Conservation (phyloP, 2,329 filamentous ascomycete genomes). For the Onygenales sp. region DNA sequence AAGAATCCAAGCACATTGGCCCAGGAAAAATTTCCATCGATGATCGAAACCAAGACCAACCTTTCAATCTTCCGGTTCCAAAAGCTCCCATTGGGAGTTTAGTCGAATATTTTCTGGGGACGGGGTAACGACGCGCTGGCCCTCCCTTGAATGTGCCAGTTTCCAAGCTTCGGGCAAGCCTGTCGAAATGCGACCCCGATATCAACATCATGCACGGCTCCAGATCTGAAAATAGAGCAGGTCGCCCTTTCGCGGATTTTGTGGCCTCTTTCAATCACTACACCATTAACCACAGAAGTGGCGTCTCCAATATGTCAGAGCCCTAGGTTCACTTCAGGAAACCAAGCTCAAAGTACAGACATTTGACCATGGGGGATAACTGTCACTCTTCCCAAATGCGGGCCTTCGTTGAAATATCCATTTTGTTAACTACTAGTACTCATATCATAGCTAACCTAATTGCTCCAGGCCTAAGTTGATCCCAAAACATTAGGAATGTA, state of each 20-base stretch:
- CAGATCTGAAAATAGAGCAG: constrained; percentile 15
- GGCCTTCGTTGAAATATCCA: not conserved
- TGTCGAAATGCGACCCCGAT: not conserved
- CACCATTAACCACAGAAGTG: constrained; percentile 8
- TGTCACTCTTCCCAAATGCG: constrained; percentile 5
- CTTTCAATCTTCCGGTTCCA: no score
- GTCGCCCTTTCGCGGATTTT: constrained; percentile 7
- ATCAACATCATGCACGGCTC: not conserved
- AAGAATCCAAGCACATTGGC: no score
- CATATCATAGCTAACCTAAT: constrained; percentile 8
- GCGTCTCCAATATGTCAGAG: constrained; percentile 11
- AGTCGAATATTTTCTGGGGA: no score
- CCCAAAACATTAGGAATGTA: constrained; percentile 11
- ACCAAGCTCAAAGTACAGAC: constrained; percentile 10
- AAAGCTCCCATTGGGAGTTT: no score
- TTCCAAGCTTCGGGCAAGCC: not conserved
- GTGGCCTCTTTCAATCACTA: constrained; percentile 9
- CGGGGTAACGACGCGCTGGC: no score
- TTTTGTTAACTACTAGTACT: not conserved
- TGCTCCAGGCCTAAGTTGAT: constrained; percentile 11
- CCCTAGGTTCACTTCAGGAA: constrained; percentile 12
- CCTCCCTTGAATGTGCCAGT: no score
- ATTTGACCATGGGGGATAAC: constrained; percentile 15
- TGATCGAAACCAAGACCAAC: no score
- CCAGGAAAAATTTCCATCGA: no score